These are phyloP conservation scores for Xylaria intraflava DNA, from an alignment of 495 filamentous ascomycete species.

Conservation along the genomic window DNA sequence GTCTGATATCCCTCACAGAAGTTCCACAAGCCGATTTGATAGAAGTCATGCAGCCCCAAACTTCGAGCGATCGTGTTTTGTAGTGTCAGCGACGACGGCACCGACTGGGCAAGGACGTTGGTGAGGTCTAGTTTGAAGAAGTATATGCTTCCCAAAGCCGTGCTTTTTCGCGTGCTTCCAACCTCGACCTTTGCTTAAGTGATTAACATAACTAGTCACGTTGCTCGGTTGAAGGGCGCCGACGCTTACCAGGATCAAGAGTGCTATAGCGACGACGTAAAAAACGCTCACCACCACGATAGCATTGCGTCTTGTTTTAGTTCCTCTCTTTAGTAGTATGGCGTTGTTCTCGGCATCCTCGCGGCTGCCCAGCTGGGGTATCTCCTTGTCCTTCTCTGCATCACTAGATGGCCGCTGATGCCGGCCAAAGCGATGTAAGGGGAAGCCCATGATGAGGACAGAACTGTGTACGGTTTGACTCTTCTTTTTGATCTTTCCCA, in stretches of 20 bases:
- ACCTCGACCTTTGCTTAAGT: constrained; percentile 48
- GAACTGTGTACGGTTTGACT: no score
- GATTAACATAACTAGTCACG: background rate
- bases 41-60: constrained; percentile 88
- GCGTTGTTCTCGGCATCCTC: constrained; percentile 11
- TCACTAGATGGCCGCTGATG: constrained; percentile 3
- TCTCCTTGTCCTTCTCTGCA: constrained; percentile 16
- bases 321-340: constrained; percentile 45
- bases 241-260: constrained; percentile 60
- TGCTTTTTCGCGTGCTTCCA: constrained; percentile 56
- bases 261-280: constrained; percentile 67
- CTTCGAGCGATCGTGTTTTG: constrained; percentile 87
- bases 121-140: constrained; percentile 80
- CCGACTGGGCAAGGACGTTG: constrained; percentile 69
- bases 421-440: background rate
- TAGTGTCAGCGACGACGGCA: constrained; percentile 61
- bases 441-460: background rate
- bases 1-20: constrained; percentile 79
- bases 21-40: constrained; percentile 84
- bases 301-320: constrained; percentile 47
- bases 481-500: background rate
- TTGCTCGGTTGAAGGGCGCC: background rate
- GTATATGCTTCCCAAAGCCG: constrained; percentile 61
- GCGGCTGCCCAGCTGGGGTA: background rate
- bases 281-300: constrained; percentile 57